A percentile compares a stretch with the other conserved stretches of the same genome.
Conservation (phyloP, 1,284 basidiomycete genomes). For the Mrakiaceae sp. region DNA sequence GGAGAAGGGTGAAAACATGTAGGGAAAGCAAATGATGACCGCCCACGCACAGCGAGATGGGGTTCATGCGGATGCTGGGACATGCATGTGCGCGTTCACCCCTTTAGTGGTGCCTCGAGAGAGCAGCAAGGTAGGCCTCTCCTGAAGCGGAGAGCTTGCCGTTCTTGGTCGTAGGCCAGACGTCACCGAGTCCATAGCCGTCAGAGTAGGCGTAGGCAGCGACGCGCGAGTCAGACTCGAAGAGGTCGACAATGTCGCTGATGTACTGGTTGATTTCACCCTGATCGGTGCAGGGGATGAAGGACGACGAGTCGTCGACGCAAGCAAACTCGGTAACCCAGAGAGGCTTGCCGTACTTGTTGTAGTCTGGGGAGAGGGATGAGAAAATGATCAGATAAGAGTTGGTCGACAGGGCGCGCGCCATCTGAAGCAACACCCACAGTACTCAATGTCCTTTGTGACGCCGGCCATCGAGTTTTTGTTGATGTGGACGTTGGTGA, state of each 20-base stretch:
- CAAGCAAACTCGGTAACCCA: conserved; percentile 34
- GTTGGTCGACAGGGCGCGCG: neutral
- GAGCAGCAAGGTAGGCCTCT: conserved; percentile 31
- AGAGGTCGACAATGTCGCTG: conserved; percentile 31
- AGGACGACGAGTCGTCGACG: conserved; percentile 30
- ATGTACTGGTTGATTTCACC: conserved; percentile 31
- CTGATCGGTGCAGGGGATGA: conserved; percentile 31
- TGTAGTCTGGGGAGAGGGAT: conserved; percentile 24
- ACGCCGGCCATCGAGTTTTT: conserved; percentile 32
- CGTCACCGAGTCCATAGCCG: conserved; percentile 22
- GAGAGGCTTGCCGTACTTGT: conserved; percentile 32
- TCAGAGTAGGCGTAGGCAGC: conserved; percentile 18
- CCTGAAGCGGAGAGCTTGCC: conserved; percentile 27
- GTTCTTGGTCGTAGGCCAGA: conserved; percentile 28
- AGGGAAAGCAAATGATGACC: neutral
- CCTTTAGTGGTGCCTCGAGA: conserved; percentile 28
- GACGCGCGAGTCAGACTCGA: conserved; percentile 22
- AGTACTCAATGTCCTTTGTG: conserved; percentile 22
- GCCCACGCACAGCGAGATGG: neutral
- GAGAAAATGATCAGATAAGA: neutral
- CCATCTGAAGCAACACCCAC: neutral
- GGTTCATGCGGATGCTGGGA: neutral
- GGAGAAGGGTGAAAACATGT: too few relatives aligned
- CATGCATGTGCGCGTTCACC: neutral
- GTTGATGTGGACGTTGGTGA: conserved; percentile 34